phyloP scores from a whole-genome alignment of 805 yeast genomes.

The Yarrowia alimentaria region DNA sequence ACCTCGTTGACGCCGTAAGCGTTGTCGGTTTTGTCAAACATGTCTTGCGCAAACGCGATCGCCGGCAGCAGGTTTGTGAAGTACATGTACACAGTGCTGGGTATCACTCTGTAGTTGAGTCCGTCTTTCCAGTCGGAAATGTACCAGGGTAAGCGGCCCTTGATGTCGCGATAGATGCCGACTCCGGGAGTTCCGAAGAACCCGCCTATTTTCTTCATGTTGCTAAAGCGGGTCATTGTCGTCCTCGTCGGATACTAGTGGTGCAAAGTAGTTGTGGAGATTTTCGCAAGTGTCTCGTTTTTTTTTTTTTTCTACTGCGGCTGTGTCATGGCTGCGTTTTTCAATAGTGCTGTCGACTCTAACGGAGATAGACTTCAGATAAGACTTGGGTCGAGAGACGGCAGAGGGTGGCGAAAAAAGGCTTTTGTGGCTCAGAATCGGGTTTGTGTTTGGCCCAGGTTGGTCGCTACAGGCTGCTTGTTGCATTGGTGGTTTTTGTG shows the following conservation, averaged over 20 bases:
- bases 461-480: too few species aligned
- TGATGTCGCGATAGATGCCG: conserved; percentile 57
- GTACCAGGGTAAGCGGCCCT: conserved; percentile 62
- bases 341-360: too few species aligned
- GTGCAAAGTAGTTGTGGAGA: too few species aligned
- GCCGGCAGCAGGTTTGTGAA: conserved; percentile 92
- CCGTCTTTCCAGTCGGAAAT: conserved; percentile 80
- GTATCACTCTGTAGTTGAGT: conserved; percentile 79
- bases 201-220: neutral
- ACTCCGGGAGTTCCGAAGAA: conserved; percentile 39
- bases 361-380: too few species aligned
- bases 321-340: too few species aligned
- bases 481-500: too few species aligned
- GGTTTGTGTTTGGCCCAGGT: too few species aligned
- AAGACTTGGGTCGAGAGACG: too few species aligned
- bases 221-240: neutral
- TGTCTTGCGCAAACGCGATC: conserved; percentile 92
- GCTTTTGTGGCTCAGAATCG: too few species aligned
- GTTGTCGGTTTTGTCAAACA: conserved; percentile 87
- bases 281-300: neutral
- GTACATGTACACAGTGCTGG: conserved; percentile 76
- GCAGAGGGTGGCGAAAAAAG: too few species aligned
- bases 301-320: neutral
- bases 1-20: conserved; percentile 92
- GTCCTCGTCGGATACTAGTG: too few species aligned